Percentiles rank a stretch among this genome's conserved stretches.
These are phyloP conservation scores for Hortaea werneckii DNA, from an alignment of 2,329 filamentous ascomycete species.

Conservation along the genomic window DNA sequence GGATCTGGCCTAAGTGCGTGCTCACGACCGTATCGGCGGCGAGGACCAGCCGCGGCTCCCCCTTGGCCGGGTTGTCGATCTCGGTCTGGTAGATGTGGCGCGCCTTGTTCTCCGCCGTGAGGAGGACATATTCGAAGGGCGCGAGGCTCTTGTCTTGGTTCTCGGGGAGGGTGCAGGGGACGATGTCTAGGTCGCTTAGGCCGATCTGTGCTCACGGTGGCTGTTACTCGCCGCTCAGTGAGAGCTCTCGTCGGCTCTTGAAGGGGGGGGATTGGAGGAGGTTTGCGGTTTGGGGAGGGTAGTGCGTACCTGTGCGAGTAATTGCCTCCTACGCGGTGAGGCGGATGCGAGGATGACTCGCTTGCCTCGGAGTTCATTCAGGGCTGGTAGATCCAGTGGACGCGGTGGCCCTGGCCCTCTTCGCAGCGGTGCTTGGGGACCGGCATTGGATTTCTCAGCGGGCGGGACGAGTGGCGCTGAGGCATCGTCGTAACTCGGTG, in stretches of 20 bases:
- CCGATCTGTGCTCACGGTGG: constrained; percentile 49
- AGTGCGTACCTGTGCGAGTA: constrained; percentile 58
- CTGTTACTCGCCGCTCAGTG: constrained; percentile 16
- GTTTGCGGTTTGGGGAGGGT: not conserved
- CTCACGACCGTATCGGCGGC: constrained; percentile 88
- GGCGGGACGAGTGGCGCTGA: constrained; percentile 6
- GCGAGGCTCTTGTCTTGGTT: constrained; percentile 70
- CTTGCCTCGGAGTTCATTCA: constrained; percentile 65
- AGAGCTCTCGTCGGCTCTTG: constrained; percentile 1
- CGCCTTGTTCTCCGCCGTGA: constrained; percentile 76
- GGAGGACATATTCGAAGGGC: constrained; percentile 83
- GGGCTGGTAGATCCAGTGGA: constrained; percentile 68
- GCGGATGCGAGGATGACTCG: constrained; percentile 83
- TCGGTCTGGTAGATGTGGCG: constrained; percentile 58
- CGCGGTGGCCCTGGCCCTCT: constrained; percentile 41
- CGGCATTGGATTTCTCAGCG: not conserved
- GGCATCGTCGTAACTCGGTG: constrained; percentile 34
- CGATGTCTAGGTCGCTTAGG: constrained; percentile 70
- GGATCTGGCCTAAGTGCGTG: constrained; percentile 59
- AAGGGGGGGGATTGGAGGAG: not conserved
- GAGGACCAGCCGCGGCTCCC: constrained; percentile 75
- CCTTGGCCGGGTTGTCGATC: constrained; percentile 43
- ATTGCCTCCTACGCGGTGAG: constrained; percentile 72
- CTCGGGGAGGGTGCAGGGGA: constrained; percentile 74
- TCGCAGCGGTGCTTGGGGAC: not conserved